A percentile compares a stretch with the other conserved stretches of the same genome.
Conservation (phyloP, 129 eudicot genomes). For the Flaveria ramosissima region DNA sequence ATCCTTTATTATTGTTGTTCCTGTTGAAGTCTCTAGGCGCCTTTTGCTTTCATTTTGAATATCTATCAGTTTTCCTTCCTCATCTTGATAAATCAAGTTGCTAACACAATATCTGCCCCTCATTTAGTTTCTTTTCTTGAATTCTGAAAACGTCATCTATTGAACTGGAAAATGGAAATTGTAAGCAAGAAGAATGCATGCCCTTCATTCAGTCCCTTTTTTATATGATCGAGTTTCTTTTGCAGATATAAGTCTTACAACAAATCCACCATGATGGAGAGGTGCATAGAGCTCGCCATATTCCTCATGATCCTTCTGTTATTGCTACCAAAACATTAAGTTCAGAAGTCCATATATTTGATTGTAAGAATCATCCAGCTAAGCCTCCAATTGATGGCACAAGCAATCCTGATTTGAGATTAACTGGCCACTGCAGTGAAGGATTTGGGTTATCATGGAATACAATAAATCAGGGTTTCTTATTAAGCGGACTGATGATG, state of each 20-base stretch:
- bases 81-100: neutral
- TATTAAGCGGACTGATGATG: constrained; percentile 82
- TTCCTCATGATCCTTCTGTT: constrained; percentile 72
- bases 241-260: constrained; percentile 76
- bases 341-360: constrained; percentile 71
- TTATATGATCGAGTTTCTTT: constrained; percentile 2
- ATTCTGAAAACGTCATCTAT: neutral
- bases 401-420: constrained; percentile 82
- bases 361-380: constrained; percentile 68
- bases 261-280: constrained; percentile 88
- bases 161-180: neutral
- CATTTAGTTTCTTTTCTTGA: neutral
- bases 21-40: neutral
- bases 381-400: constrained; percentile 68
- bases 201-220: too few relatives aligned
- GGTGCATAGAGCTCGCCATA: constrained; percentile 87
- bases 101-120: neutral
- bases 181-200: neutral
- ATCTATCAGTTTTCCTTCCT: neutral
- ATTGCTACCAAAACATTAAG: constrained; percentile 79
- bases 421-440: constrained; percentile 67
- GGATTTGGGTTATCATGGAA: constrained; percentile 96
- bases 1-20: neutral
- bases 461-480: constrained; percentile 64
- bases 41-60: neutral